A percentile compares a stretch with the other conserved stretches of the same genome.
Conservation (phyloP, 805 yeast species). For the Babjeviella inositovora region DNA sequence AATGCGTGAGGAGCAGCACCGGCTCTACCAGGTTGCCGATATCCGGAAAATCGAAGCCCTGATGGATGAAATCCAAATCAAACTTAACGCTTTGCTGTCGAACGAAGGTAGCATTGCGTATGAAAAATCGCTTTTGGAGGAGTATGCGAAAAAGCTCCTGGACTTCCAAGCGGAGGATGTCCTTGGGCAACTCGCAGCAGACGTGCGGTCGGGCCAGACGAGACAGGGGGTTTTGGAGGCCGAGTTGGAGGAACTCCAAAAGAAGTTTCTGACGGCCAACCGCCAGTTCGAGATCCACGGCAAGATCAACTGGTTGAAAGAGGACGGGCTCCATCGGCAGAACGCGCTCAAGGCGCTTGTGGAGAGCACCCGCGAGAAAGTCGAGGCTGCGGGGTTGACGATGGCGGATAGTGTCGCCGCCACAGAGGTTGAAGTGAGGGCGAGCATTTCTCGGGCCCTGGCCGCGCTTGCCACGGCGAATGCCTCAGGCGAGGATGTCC, state of each 20-base stretch:
- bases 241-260: constrained; percentile 34
- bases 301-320: constrained; percentile 25
- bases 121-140: constrained; percentile 22
- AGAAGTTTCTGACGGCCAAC: constrained; percentile 31
- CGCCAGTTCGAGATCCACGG: constrained; percentile 45
- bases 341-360: constrained; percentile 11
- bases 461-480: no score
- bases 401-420: no score
- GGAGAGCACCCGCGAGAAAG: constrained; percentile 7
- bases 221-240: constrained; percentile 17
- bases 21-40: constrained; percentile 23
- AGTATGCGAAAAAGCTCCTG: constrained; percentile 15
- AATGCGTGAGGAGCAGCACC: constrained; percentile 23
- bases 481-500: no score
- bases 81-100: constrained; percentile 16
- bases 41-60: constrained; percentile 15
- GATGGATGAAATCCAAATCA: constrained; percentile 16
- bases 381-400: no score
- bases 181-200: constrained; percentile 10
- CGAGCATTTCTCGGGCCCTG: no score
- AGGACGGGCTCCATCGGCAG: constrained; percentile 15
- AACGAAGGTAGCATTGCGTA: constrained; percentile 30
- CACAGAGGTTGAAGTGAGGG: no score
- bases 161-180: constrained; percentile 10
- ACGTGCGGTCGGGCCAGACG: constrained; percentile 19